Conservation (phyloP, 352 stramenopile genomes). For the Globisporangium irregulare region DNA sequence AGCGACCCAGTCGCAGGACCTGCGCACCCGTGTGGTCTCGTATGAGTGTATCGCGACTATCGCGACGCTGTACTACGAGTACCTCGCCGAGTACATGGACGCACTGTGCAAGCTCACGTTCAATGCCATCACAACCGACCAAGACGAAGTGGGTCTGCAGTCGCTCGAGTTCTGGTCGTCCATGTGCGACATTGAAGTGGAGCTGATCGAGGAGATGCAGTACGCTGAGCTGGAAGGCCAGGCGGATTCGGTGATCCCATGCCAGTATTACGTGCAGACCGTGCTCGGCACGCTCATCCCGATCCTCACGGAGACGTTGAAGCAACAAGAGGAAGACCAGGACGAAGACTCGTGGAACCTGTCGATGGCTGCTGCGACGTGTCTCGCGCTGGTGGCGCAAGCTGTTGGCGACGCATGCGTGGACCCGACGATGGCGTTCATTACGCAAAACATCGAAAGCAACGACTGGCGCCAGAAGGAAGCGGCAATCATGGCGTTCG, state of each 20-base stretch:
- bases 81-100: constrained; percentile 95
- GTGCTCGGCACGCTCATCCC: constrained; percentile 89
- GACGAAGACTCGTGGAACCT: constrained; percentile 95
- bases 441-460: constrained; percentile 93
- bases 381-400: constrained; percentile 91
- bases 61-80: constrained; percentile 96
- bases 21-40: constrained; percentile 84
- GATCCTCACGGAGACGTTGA: constrained; percentile 91
- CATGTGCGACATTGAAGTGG: constrained; percentile 95
- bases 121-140: constrained; percentile 90
- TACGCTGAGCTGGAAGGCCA: constrained; percentile 70
- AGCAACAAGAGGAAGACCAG: constrained; percentile 93
- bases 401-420: constrained; percentile 92
- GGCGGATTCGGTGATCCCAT: constrained; percentile 54
- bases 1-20: constrained; percentile 90
- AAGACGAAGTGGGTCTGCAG: constrained; percentile 90
- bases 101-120: constrained; percentile 96
- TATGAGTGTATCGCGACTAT: constrained; percentile 96
- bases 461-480: constrained; percentile 95
- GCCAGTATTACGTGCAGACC: constrained; percentile 87
- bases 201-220: constrained; percentile 90
- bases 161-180: constrained; percentile 99
- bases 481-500: constrained; percentile 97
- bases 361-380: constrained; percentile 93
- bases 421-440: constrained; percentile 91